These are phyloP conservation scores for Chaetomiaceae sp. DNA, from an alignment of 2,329 filamentous ascomycete species.

Conservation along the genomic window DNA sequence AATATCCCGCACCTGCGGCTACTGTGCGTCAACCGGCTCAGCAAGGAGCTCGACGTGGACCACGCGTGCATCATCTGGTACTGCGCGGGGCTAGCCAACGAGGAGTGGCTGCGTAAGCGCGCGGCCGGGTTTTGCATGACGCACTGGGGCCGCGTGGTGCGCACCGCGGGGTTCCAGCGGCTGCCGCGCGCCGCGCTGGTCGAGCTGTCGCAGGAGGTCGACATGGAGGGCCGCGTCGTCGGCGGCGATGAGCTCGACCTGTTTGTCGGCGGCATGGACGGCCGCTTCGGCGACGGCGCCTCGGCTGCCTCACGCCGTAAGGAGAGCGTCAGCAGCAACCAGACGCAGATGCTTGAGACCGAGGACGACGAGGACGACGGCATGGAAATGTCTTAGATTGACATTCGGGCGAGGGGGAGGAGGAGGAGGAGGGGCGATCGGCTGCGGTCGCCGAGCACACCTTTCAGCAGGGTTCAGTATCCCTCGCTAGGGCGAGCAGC, in stretches of 20 bases:
- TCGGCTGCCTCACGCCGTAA: conserved; percentile 41
- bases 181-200: conserved; percentile 75
- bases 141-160: conserved; percentile 91
- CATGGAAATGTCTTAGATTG: conserved; percentile 47
- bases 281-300: conserved; percentile 38
- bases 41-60: conserved; percentile 86
- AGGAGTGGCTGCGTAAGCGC: conserved; percentile 88
- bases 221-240: conserved; percentile 85
- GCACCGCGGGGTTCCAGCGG: conserved; percentile 78
- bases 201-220: conserved; percentile 87
- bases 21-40: conserved; percentile 82
- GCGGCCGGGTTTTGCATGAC: conserved; percentile 84
- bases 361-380: conserved; percentile 60
- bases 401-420: conserved; percentile 4
- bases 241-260: conserved; percentile 73
- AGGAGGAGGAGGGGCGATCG: background rate
- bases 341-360: conserved; percentile 51
- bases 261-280: conserved; percentile 47
- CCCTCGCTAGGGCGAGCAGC: background rate
- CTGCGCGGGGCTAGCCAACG: conserved; percentile 79
- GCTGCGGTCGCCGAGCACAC: background rate
- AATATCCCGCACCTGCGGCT: conserved; percentile 90
- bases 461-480: background rate
- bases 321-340: conserved; percentile 54
- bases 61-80: conserved; percentile 97